A percentile compares a stretch with the other conserved stretches of the same genome.
Conservation (phyloP, 2,329 filamentous ascomycete genomes). For the Xylaria polymorpha region DNA sequence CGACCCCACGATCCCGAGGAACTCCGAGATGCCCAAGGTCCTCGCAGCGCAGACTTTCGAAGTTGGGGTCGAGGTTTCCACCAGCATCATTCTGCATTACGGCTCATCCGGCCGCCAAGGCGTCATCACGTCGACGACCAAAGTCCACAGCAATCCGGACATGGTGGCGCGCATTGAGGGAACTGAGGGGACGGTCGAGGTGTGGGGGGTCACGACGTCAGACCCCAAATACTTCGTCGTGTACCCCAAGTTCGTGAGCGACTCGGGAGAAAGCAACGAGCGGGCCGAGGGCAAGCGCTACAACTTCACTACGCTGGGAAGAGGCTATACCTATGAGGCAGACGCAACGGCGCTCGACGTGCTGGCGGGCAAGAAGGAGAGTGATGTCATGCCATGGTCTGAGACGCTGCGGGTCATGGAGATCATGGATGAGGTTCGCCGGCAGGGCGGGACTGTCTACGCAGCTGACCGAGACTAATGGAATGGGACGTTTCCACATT, state of each 20-base stretch:
- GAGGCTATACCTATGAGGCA: slow-evolving; percentile 59
- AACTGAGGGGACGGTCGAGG: slow-evolving; percentile 52
- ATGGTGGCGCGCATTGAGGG: slow-evolving; percentile 57
- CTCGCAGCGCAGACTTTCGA: slow-evolving; percentile 52
- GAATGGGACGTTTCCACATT: too few relatives aligned
- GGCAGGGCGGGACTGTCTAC: slow-evolving; percentile 38
- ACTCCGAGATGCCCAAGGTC: slow-evolving; percentile 51
- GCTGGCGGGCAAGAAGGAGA: slow-evolving; percentile 53
- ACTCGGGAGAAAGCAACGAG: slow-evolving; percentile 31
- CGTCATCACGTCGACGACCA: slow-evolving; percentile 55
- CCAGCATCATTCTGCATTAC: slow-evolving; percentile 56
- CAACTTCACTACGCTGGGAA: slow-evolving; percentile 52
- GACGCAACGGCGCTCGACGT: slow-evolving; percentile 58
- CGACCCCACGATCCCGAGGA: slow-evolving; percentile 47
- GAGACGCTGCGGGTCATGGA: slow-evolving; percentile 60
- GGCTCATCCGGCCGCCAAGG: slow-evolving; percentile 54
- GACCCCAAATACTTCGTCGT: slow-evolving; percentile 54
- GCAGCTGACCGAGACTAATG: slow-evolving; percentile 8
- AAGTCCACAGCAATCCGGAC: slow-evolving; percentile 39
- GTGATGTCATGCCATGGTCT: slow-evolving; percentile 57
- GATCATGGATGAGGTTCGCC: slow-evolving; percentile 60
- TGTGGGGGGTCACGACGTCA: slow-evolving; percentile 52
- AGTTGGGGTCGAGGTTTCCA: slow-evolving; percentile 52
- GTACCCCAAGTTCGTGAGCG: slow-evolving; percentile 45
- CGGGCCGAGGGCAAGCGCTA: slow-evolving; percentile 48